Base-by-base conservation (phyloP, 176 grass and related monocot species). In the Musa itinerans region DNA sequence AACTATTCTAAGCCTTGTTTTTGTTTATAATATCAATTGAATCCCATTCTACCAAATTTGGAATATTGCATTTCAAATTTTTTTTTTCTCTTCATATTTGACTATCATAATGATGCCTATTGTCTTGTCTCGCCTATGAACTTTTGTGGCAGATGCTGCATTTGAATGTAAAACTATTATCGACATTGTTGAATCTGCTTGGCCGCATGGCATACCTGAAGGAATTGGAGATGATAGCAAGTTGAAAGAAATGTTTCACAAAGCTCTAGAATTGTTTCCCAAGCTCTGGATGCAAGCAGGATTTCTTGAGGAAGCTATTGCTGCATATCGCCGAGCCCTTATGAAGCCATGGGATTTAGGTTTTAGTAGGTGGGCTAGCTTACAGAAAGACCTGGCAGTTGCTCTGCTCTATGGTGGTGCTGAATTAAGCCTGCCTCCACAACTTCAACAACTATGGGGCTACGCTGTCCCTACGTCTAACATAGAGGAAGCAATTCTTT, bases 101-200 rank as follows among this genome's bases (percentile, higher is more conserved):
- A 51, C 1, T 20, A 70, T 43, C 5, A 19, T 24, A 20, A 22
- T 74, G 50, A 9, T 54, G 5, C 25, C 57, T 17, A 19, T 54
- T 15, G 22, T 74, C 11, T 26, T 74, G 9, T 26, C 51, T 23
- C 29, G 52, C 1, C 65, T 88, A 76, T 25, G 66, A 74, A 69
- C n/a, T 52, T 20, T 64, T 66, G 75, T 89, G 71, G 52, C 84
- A 99, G 95, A 99, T 89, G 86, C 95, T 78, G 95, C 91, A 76
- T 54, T 91, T 83, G 95, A 99, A 84, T 99, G 90, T 81, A 89
- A 79, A 83, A 88, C 65, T 80, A 86, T 99, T 79, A 69, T 94
- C 55, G 95, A 99, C 63, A 99, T 99, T 74, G 56, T 94, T 23
- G 95, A 99, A 83, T 87, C 68, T 58, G 90, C 90, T 77, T 99